These are phyloP conservation scores for Russula abietina DNA, from an alignment of 768 basidiomycete genomes.

Conservation along the genomic window DNA sequence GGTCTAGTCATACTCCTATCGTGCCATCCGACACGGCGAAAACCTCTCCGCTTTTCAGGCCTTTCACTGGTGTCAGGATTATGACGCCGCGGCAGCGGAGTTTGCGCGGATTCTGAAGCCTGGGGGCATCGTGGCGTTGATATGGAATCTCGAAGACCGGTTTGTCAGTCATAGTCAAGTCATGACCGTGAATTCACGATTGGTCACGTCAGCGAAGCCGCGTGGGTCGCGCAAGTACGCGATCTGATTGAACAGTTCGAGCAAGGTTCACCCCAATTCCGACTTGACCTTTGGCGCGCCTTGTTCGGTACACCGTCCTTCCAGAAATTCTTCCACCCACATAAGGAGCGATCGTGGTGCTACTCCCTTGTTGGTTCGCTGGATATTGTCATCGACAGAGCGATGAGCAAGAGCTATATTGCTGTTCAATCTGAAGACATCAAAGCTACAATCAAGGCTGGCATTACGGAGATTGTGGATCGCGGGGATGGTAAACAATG, in stretches of 20 bases:
- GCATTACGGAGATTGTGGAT: slow-evolving; percentile 51
- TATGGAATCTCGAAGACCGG: slow-evolving; percentile 93
- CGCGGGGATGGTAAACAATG: slow-evolving; percentile 59
- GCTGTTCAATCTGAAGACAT: slow-evolving; percentile 54
- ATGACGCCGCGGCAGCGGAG: slow-evolving; percentile 62
- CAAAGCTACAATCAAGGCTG: slow-evolving; percentile 45
- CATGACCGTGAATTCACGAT: not conserved
- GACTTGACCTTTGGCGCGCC: slow-evolving; percentile 65
- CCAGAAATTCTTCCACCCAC: slow-evolving; percentile 49
- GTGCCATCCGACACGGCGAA: slow-evolving; percentile 10
- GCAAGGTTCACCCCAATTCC: slow-evolving; percentile 74
- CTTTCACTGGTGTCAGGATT: slow-evolving; percentile 90
- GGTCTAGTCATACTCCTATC: slow-evolving; percentile 33
- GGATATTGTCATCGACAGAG: slow-evolving; percentile 57
- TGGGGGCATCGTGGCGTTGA: slow-evolving; percentile 58
- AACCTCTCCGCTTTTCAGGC: slow-evolving; percentile 45
- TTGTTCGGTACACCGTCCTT: slow-evolving; percentile 63
- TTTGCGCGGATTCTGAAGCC: slow-evolving; percentile 79
- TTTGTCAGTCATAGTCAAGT: slow-evolving; percentile 27
- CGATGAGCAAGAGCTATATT: slow-evolving; percentile 82
- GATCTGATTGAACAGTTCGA: slow-evolving; percentile 66
- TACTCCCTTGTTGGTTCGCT: slow-evolving; percentile 49
- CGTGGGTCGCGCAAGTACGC: slow-evolving; percentile 76
- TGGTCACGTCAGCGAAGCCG: slow-evolving; percentile 40
- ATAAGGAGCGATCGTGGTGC: slow-evolving; percentile 49